Base-by-base conservation (phyloP, 129 eudicot species). In the Tanacetum coccineum region DNA sequence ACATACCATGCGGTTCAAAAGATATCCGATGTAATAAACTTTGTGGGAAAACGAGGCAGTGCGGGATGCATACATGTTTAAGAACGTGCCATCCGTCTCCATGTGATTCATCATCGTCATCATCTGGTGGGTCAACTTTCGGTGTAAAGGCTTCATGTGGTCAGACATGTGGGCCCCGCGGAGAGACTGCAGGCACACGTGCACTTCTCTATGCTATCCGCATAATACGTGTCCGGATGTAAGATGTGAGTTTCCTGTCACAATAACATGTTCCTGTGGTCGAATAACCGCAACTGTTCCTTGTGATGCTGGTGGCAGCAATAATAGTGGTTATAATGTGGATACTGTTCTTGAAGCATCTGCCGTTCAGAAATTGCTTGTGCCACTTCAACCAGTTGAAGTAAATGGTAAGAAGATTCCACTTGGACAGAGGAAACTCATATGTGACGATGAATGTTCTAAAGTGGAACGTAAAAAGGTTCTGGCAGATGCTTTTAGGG, bases 41-140 rank as follows among this genome's bases (percentile, higher is more conserved):
- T 3, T 93, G 98, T 77, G 98, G 98, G 39, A 93, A 93, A 69
- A 76, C 95, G 17, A 86, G 98, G 74, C 95, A 87, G 66, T 93
- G 98, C 81, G 95, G 98, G 60, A 76, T 93, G 83, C 98, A 93
- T 71, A 96, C 98, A 4, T 93, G 98, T 83, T 80, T 89, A 60
- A 86, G 92, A 75, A 82, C 89, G 22, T 93, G 96, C 60, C 98
- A 93, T 56, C 76, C 92, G 18, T 55, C 87, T 14, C 96, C 96
- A 15, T 93, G 98, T 84, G 96, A 88, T 72, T 63, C 82, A 45
- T 74, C 40, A 36, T 6, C 40, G 40, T 32, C 40, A 36, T 36
- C 82, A 4, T 18, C 17, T 19, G 47, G 68, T 62, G 91, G 74
- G 10, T 72, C 92, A 11, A 62, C 57, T 75, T 66, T 81, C 25